A percentile compares a stretch with the other conserved stretches of the same genome.
Conservation (phyloP, 1,284 basidiomycete species). For the Cryptococcus sp. region DNA sequence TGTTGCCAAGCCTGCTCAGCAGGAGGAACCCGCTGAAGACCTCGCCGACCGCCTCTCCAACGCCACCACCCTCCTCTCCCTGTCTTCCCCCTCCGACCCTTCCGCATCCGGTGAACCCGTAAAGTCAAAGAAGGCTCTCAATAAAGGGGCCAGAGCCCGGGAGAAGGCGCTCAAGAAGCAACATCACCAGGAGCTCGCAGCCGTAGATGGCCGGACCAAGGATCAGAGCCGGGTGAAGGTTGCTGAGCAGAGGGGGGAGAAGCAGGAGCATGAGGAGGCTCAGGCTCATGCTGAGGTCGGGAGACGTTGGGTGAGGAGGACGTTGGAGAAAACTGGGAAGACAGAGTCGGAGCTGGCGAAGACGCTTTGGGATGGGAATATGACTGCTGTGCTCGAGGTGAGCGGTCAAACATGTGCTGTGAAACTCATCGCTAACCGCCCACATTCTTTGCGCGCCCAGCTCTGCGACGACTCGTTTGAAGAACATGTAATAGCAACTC, state of each 20-base stretch:
- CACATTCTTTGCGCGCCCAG: constrained; percentile 50
- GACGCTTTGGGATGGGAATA: constrained; percentile 73
- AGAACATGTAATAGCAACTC: constrained; percentile 89
- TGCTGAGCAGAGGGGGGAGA: constrained; percentile 2
- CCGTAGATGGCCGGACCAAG: constrained; percentile 1
- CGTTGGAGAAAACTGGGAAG: constrained; percentile 63
- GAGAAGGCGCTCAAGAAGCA: constrained; percentile 11
- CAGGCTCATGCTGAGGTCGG: constrained; percentile 46
- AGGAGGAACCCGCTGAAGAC: too few species aligned
- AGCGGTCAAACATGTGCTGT: constrained; percentile 30
- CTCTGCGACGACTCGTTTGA: constrained; percentile 97
- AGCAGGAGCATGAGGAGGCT: constrained; percentile 26
- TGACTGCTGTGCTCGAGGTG: constrained; percentile 90
- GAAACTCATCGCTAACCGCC: neutral
- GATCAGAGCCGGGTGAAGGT: neutral
- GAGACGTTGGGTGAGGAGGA: constrained; percentile 68
- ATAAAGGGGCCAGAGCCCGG: constrained; percentile 13
- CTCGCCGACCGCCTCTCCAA: too few species aligned
- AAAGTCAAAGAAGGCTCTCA: neutral
- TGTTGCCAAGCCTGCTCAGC: too few species aligned
- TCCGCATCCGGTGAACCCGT: neutral
- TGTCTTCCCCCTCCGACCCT: neutral
- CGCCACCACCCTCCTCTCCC: too few species aligned
- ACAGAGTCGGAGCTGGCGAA: constrained; percentile 71
- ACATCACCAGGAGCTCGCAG: neutral